Evolutionary conservation across 345 rosid genomes (phyloP), one percentile per base, ranked within the genome.

Genomic region (Linum lewisii): DNA sequence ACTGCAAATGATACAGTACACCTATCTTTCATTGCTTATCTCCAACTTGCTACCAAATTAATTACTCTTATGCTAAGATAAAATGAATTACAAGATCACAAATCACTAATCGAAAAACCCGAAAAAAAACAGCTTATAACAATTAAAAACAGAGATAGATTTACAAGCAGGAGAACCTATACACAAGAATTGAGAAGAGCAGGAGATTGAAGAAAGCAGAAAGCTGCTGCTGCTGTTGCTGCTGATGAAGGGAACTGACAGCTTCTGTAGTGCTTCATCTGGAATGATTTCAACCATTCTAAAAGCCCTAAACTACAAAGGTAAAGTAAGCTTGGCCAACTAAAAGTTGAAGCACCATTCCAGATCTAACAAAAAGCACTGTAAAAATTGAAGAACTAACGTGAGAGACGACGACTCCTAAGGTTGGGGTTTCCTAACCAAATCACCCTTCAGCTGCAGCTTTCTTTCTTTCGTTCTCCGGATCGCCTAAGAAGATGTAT

Each of bases 41-140:
- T 29, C 2, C 5, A 29, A 0, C 60, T 32, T 24, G 10, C 69
- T 61, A 75, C 66, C 72, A 63, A 19, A 54, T 29, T 1, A 29
- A 29, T 29, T 29, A 29, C 34, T 29, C 34, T 29, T n/a, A n/a
- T n/a, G n/a, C n/a, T n/a, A n/a, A n/a, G n/a, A n/a, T n/a, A n/a
- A 29, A 72, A 72, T 56, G 74, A 84, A 81, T 81, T 81, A 81
- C 84, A 75, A 65, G n/a, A 71, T 62, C 69, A 78, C 76, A 73
- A 54, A 36, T 56, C 38, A 34, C 38, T 1, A 34, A 34, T 6
- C 5, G 38, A 34, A 15, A 42, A 11, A 42, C 5, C 34, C 34
- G 34, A 29, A 29, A 29, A 3, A 29, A 4, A 29, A 29, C 4
- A 5, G 34, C 9, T 42, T 42, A 11, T 42, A 42, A 42, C 34